Conservation (phyloP, 768 basidiomycete species). For the Russula vinacea region DNA sequence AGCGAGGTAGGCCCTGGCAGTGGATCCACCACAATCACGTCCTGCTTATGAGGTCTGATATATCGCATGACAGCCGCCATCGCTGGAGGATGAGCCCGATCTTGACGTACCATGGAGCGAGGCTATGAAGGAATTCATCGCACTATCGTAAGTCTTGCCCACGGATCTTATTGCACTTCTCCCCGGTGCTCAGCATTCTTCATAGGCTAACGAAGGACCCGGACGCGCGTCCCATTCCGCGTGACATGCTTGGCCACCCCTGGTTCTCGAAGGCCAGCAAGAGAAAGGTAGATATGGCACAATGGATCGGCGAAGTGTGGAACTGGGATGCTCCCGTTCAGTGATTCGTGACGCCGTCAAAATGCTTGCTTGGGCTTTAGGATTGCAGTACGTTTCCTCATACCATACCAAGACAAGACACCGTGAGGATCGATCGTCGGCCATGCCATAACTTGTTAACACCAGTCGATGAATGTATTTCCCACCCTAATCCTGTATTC, state of each 20-base stretch:
- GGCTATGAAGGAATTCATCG: constrained; percentile 84
- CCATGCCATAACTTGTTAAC: neutral
- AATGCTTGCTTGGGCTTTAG: too few relatives aligned
- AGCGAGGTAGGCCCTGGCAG: constrained; percentile 49
- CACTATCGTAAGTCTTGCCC: constrained; percentile 56
- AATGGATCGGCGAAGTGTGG: constrained; percentile 78
- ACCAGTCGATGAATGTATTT: neutral
- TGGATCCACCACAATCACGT: neutral
- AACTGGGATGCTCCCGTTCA: constrained; percentile 46
- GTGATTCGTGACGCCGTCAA: constrained; percentile 1
- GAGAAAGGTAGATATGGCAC: constrained; percentile 76
- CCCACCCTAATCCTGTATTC: constrained; percentile 1
- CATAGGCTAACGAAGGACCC: constrained; percentile 63
- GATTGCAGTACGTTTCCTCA: neutral
- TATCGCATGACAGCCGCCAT: constrained; percentile 51
- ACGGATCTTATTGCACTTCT: neutral
- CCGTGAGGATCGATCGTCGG: neutral
- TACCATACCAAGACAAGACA: neutral
- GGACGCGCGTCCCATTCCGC: constrained; percentile 65
- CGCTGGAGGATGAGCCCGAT: constrained; percentile 62
- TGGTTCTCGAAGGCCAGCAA: constrained; percentile 71
- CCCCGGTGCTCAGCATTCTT: constrained; percentile 1
- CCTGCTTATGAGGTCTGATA: neutral
- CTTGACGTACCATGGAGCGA: constrained; percentile 54
- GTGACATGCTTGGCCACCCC: constrained; percentile 72